A percentile compares a stretch with the other conserved stretches of the same genome.
Evolutionary conservation across 148 eudicot species (phyloP).

Genomic region (Rhododendron vialii): DNA sequence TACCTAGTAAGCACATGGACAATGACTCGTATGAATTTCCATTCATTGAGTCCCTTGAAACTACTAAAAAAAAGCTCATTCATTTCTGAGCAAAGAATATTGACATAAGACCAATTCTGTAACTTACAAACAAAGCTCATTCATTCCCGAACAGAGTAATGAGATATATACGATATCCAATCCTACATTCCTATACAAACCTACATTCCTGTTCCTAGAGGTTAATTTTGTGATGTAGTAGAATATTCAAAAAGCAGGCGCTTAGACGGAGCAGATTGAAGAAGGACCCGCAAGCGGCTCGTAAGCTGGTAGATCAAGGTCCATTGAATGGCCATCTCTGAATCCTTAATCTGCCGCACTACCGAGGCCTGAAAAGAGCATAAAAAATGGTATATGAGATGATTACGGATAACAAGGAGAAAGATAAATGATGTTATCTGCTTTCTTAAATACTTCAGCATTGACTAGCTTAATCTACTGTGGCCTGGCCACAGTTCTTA

Average conservation of each 20-base stretch:
- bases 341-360: constrained; percentile 95
- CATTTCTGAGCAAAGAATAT: constrained; percentile 6
- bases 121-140: constrained; percentile 12
- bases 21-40: not conserved
- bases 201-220: not conserved
- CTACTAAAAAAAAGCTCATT: not conserved
- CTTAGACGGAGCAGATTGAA: constrained; percentile 92
- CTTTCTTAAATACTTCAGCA: not conserved
- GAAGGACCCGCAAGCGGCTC: constrained; percentile 84
- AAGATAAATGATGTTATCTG: not conserved
- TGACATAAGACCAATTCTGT: not conserved
- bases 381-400: constrained; percentile 2
- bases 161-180: constrained; percentile 13
- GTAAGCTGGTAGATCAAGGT: constrained; percentile 97
- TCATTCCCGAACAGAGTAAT: constrained; percentile 13
- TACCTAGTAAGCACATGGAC: not conserved
- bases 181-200: not conserved
- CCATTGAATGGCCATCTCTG: constrained; percentile 99
- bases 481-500: not conserved
- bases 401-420: not conserved
- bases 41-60: not conserved
- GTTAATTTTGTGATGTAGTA: constrained; percentile 80
- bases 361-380: constrained; percentile 71
- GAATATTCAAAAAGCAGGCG: constrained; percentile 94
- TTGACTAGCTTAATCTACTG: not conserved